phyloP scores from a whole-genome alignment of 768 basidiomycete genomes.

The Amanita pallidorosea region DNA sequence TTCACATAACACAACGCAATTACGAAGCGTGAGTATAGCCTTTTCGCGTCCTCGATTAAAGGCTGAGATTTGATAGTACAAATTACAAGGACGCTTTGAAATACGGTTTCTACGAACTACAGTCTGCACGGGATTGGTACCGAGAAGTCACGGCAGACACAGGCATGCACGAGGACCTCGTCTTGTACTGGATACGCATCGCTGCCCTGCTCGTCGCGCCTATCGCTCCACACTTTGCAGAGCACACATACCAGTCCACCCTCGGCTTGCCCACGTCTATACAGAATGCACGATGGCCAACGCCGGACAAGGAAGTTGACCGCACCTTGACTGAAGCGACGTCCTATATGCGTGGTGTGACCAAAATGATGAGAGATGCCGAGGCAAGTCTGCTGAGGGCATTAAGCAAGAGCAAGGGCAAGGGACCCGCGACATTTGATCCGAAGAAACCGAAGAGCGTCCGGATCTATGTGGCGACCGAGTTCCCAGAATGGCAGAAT shows the following conservation, averaged over 20 bases:
- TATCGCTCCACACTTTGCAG: slow-evolving; percentile 88
- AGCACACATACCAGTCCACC: slow-evolving; percentile 76
- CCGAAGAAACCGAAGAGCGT: slow-evolving; percentile 79
- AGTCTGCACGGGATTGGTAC: slow-evolving; percentile 90
- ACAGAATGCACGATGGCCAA: slow-evolving; percentile 80
- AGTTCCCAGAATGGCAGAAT: slow-evolving; percentile 94
- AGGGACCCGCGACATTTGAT: slow-evolving; percentile 53
- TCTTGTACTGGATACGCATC: slow-evolving; percentile 73
- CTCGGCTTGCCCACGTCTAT: slow-evolving; percentile 58
- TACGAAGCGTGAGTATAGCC: slow-evolving; percentile 61
- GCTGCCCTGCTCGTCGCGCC: slow-evolving; percentile 78
- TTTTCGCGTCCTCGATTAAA: neutral
- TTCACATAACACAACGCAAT: slow-evolving; percentile 69
- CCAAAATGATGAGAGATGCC: slow-evolving; percentile 86
- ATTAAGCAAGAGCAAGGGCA: slow-evolving; percentile 67
- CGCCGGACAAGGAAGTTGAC: slow-evolving; percentile 49
- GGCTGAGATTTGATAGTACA: slow-evolving; percentile 37
- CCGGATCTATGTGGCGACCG: slow-evolving; percentile 80
- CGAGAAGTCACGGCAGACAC: slow-evolving; percentile 82
- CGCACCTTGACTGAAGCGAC: slow-evolving; percentile 59
- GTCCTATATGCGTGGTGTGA: slow-evolving; percentile 80
- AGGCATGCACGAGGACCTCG: slow-evolving; percentile 78
- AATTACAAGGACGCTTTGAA: slow-evolving; percentile 96
- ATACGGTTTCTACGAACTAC: slow-evolving; percentile 92
- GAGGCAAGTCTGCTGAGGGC: slow-evolving; percentile 74